Conservation (phyloP, 192 early-diverging fungal species). For the Coemansia sp. region DNA sequence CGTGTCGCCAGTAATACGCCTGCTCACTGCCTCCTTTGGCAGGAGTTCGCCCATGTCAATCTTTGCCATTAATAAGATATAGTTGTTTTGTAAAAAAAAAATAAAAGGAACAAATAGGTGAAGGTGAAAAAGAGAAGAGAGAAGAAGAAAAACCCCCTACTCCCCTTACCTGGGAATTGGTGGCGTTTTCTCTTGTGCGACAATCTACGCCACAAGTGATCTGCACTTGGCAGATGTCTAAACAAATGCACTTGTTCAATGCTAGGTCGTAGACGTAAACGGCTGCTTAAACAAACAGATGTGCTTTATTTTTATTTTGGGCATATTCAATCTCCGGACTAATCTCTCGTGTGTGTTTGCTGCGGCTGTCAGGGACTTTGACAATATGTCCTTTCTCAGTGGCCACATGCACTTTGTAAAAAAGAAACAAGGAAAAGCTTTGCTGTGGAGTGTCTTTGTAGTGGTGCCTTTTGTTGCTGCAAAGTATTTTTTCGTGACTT, state of each 20-base stretch:
- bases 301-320: too few relatives aligned
- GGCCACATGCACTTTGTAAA: too few relatives aligned
- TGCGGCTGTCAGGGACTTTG: too few relatives aligned
- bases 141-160: neutral
- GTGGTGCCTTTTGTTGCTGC: too few relatives aligned
- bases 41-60: slow-evolving; percentile 15
- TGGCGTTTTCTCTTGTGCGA: neutral
- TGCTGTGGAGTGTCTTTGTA: too few relatives aligned
- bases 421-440: too few relatives aligned
- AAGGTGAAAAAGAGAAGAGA: neutral
- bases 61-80: neutral
- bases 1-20: slow-evolving; percentile 37
- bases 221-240: neutral
- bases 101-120: neutral
- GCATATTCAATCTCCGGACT: too few relatives aligned
- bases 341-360: too few relatives aligned
- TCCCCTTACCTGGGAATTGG: neutral
- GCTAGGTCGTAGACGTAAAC: too few relatives aligned
- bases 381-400: too few relatives aligned
- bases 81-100: neutral
- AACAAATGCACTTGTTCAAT: neutral
- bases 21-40: slow-evolving; percentile 5
- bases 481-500: too few relatives aligned
- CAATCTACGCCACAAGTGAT: neutral
- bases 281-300: too few relatives aligned